Conservation (phyloP, 1,284 basidiomycete species). For the Puccinia triticina region DNA sequence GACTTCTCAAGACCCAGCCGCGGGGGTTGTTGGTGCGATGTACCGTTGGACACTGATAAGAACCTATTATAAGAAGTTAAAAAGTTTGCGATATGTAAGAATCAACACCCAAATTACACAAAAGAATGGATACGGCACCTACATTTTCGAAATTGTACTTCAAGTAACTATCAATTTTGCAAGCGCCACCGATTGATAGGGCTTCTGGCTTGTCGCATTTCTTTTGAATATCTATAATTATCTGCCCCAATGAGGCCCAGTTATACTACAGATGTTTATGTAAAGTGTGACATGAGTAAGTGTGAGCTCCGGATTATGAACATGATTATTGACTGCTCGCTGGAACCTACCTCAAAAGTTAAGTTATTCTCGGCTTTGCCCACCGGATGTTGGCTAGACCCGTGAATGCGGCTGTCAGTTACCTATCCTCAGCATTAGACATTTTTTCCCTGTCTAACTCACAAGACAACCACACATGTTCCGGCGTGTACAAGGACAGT, state of each 20-base stretch:
- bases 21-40: neutral
- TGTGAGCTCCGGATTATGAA: neutral
- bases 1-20: neutral
- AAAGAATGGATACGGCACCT: neutral
- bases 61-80: neutral
- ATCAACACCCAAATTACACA: neutral
- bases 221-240: neutral
- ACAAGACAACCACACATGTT: constrained; percentile 25
- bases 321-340: neutral
- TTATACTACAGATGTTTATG: neutral
- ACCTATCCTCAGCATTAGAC: neutral
- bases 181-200: constrained; percentile 28
- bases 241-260: constrained; percentile 7
- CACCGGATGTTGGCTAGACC: constrained; percentile 22
- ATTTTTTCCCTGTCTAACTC: neutral
- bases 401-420: neutral
- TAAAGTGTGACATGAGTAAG: neutral
- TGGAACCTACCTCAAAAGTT: neutral
- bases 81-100: neutral
- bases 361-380: neutral
- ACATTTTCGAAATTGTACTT: constrained; percentile 17
- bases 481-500: neutral
- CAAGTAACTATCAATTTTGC: constrained; percentile 21
- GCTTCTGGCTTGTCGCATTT: neutral
- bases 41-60: constrained; percentile 26